Percentiles rank a stretch among this genome's conserved stretches.
These are phyloP conservation scores for Aureobasidium pullulans DNA, from an alignment of 2,329 filamentous ascomycete genomes.

Conservation along the genomic window DNA sequence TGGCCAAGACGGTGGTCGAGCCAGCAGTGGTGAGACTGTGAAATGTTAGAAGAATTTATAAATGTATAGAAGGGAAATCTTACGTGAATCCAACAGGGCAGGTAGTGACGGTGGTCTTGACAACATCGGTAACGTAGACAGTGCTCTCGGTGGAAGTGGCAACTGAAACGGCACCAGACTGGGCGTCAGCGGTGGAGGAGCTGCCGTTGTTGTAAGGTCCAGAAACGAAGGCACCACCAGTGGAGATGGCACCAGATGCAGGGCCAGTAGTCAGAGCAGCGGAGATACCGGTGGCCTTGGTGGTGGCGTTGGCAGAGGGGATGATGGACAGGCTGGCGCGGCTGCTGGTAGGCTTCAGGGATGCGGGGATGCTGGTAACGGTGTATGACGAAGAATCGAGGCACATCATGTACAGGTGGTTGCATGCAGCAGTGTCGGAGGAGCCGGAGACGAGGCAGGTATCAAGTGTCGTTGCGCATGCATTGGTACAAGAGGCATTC, in stretches of 20 bases:
- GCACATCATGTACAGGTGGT: constrained; percentile 1
- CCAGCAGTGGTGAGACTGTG: background rate
- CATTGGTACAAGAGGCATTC: background rate
- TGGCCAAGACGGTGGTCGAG: background rate
- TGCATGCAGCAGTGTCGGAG: background rate
- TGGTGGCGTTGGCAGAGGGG: constrained; percentile 2
- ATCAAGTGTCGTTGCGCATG: background rate
- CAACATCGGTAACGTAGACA: constrained; percentile 16
- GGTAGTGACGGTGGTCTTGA: constrained; percentile 27
- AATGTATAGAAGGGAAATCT: background rate
- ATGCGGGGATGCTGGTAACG: constrained; percentile 10
- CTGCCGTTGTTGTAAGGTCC: background rate
- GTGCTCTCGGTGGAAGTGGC: background rate
- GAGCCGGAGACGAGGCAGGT: background rate
- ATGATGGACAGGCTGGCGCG: background rate
- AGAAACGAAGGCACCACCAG: background rate
- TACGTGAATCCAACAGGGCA: constrained; percentile 25
- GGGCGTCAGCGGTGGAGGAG: background rate
- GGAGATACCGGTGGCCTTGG: background rate
- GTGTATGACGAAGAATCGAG: background rate
- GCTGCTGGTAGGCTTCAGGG: background rate
- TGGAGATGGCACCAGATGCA: background rate
- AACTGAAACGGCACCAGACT: background rate
- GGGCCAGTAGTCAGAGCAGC: background rate
- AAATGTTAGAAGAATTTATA: background rate